Conservation (phyloP, 179 eudicot species). For the Silene coronaria region DNA sequence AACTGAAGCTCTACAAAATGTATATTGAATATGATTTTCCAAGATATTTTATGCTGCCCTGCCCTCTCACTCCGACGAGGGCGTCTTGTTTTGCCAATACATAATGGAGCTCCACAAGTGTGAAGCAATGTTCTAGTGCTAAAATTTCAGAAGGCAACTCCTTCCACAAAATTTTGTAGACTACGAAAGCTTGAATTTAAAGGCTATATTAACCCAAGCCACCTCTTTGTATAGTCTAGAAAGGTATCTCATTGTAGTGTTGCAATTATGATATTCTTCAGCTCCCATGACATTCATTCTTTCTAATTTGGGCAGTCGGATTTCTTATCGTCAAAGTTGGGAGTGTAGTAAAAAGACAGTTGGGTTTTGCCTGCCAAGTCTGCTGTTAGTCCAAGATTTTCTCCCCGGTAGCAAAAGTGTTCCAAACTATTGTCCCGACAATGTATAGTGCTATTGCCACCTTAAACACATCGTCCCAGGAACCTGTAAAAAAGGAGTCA, state of each 20-base stretch:
- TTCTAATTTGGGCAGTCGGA: not conserved
- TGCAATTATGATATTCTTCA: not conserved
- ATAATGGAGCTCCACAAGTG: conserved; percentile 4
- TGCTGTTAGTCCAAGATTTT: conserved; percentile 54
- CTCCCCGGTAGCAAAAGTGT: conserved; percentile 79
- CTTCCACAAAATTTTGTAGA: conserved; percentile 13
- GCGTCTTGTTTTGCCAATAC: not conserved
- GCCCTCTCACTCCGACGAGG: not conserved
- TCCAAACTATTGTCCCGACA: conserved; percentile 83
- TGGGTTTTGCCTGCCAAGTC: conserved; percentile 13
- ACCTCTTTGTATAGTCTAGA: conserved; percentile 4
- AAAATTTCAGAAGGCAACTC: conserved; percentile 10
- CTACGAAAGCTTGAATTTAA: conserved; percentile 7
- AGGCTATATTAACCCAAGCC: conserved; percentile 11
- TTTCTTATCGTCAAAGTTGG: not conserved
- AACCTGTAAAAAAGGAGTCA: conserved; percentile 36
- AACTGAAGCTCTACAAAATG: not conserved
- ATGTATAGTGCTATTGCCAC: conserved; percentile 73
- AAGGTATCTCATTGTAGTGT: not conserved
- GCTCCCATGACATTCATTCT: not conserved
- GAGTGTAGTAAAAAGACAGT: conserved; percentile 1
- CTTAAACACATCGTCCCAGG: conserved; percentile 91
- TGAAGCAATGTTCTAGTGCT: conserved; percentile 8
- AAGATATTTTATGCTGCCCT: not conserved
- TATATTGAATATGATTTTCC: not conserved